Evolutionary conservation across 1,284 basidiomycete genomes (phyloP).

Genomic region (Apiotrichum montevideense): DNA sequence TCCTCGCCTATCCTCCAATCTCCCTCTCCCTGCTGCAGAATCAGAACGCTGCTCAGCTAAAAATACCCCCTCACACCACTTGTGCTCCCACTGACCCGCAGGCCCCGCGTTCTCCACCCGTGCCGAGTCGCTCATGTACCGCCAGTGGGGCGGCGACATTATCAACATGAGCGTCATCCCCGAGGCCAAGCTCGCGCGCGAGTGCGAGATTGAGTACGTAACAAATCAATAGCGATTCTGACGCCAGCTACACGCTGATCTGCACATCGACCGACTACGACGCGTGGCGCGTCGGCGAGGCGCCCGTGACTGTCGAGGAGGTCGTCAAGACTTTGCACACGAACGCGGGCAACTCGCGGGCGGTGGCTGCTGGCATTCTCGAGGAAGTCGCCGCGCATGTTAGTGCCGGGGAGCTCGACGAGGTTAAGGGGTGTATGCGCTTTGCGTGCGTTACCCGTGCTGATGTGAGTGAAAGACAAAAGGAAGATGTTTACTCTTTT

Average conservation of each 20-base stretch:
- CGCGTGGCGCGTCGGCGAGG: slow-evolving; percentile 73
- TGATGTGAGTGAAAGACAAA: slow-evolving; percentile 35
- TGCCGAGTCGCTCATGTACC: slow-evolving; percentile 92
- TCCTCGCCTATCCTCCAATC: too few relatives aligned
- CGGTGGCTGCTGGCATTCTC: slow-evolving; percentile 62
- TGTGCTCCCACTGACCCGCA: slow-evolving; percentile 6
- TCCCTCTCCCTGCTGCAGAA: too few relatives aligned
- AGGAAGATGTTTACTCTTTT: not conserved
- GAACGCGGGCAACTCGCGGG: slow-evolving; percentile 76
- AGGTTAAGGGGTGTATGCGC: slow-evolving; percentile 72
- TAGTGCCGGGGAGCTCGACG: slow-evolving; percentile 53
- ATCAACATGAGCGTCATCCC: slow-evolving; percentile 94
- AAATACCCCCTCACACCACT: not conserved
- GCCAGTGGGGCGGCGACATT: slow-evolving; percentile 84
- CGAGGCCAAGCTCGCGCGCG: slow-evolving; percentile 90
- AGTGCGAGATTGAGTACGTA: slow-evolving; percentile 81
- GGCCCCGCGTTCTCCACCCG: slow-evolving; percentile 60
- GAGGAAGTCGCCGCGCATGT: slow-evolving; percentile 66
- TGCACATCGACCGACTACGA: slow-evolving; percentile 89
- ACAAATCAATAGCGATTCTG: not conserved
- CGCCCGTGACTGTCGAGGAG: slow-evolving; percentile 72
- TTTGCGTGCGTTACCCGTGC: slow-evolving; percentile 75
- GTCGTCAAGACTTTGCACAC: slow-evolving; percentile 79
- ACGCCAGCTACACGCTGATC: slow-evolving; percentile 71
- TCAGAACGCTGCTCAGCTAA: too few relatives aligned